phyloP scores from a whole-genome alignment of 2,329 filamentous ascomycete genomes.

The Magnaporthales sp. region DNA sequence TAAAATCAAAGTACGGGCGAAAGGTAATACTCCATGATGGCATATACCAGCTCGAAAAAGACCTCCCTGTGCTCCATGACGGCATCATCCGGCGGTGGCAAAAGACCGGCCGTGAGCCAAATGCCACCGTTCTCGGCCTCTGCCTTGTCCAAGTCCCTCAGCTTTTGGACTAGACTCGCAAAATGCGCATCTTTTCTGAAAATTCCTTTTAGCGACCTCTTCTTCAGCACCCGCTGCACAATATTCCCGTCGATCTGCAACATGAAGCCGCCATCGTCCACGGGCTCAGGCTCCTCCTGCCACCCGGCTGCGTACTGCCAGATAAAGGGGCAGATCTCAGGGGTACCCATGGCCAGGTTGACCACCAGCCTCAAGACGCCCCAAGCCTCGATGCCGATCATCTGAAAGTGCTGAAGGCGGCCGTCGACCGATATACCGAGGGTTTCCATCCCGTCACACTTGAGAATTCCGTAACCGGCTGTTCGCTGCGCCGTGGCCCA shows the following conservation, averaged over 20 bases:
- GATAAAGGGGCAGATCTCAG: conserved; percentile 38
- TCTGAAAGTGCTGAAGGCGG: conserved; percentile 58
- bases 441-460: conserved; percentile 40
- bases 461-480: conserved; percentile 32
- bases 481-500: conserved; percentile 32
- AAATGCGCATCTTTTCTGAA: conserved; percentile 23
- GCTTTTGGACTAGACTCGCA: conserved; percentile 35
- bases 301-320: conserved; percentile 15
- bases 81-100: not conserved
- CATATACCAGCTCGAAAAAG: conserved; percentile 43
- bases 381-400: conserved; percentile 56
- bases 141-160: conserved; percentile 40
- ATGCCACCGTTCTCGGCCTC: conserved; percentile 21
- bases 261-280: conserved; percentile 28
- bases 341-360: conserved; percentile 48
- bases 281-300: conserved; percentile 22
- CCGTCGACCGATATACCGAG: conserved; percentile 64
- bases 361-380: conserved; percentile 65
- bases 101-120: conserved; percentile 14
- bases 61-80: conserved; percentile 13
- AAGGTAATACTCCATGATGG: conserved; percentile 44
- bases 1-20: conserved; percentile 35
- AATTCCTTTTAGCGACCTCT: conserved; percentile 33
- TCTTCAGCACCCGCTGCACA: conserved; percentile 43
- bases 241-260: conserved; percentile 64